phyloP scores from a whole-genome alignment of 2,329 filamentous ascomycete genomes.

The Aspergillus sp. region DNA sequence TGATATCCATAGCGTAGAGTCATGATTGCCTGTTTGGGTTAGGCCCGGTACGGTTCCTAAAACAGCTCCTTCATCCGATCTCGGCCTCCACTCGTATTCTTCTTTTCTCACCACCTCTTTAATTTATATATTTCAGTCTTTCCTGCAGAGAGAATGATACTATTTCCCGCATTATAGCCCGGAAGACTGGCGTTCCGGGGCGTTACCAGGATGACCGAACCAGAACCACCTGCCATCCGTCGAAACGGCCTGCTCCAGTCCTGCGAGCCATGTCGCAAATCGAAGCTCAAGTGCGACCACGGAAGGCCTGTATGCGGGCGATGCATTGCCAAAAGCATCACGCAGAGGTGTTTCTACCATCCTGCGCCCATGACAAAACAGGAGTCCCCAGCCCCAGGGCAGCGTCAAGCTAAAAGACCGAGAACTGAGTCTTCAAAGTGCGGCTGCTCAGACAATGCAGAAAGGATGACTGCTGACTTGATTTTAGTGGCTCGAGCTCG shows the following conservation, averaged over 20 bases:
- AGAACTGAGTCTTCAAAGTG: constrained; percentile 26
- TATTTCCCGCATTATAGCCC: background rate
- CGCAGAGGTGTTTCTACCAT: constrained; percentile 37
- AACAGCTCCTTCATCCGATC: too few relatives aligned
- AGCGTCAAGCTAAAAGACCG: constrained; percentile 8
- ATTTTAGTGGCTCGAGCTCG: constrained; percentile 25
- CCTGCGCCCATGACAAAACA: constrained; percentile 40
- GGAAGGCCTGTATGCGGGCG: constrained; percentile 33
- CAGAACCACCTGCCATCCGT: constrained; percentile 28
- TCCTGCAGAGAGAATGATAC: background rate
- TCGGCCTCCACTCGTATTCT: background rate
- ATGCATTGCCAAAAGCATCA: constrained; percentile 31
- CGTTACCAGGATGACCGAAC: background rate
- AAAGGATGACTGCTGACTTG: constrained; percentile 1
- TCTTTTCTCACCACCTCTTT: background rate
- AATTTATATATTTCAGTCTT: background rate
- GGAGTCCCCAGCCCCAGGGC: constrained; percentile 9
- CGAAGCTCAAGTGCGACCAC: constrained; percentile 40
- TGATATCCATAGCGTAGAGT: background rate
- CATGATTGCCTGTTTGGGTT: background rate
- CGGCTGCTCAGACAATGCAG: background rate
- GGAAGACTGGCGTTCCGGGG: background rate
- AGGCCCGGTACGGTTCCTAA: background rate
- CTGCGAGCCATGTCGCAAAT: constrained; percentile 40
- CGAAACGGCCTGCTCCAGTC: constrained; percentile 39